These are phyloP conservation scores for Phytophthora ohioensis DNA, from an alignment of 352 stramenopile genomes.

Conservation along the genomic window DNA sequence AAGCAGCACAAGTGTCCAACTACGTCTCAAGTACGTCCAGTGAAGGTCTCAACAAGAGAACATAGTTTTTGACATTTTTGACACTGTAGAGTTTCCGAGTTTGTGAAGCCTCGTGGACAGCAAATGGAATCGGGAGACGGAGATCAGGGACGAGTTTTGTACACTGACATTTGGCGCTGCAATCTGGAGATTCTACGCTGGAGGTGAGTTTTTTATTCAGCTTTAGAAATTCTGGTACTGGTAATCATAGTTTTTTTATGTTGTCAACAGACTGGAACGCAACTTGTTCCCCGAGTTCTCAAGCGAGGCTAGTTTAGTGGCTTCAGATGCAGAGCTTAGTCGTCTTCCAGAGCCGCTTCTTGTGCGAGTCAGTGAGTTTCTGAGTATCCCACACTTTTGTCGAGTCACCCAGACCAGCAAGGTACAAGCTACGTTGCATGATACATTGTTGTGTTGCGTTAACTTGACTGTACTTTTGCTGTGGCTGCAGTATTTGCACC, in stretches of 20 bases:
- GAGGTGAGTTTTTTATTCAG: conserved; percentile 32
- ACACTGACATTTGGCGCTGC: conserved; percentile 42
- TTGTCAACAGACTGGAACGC: conserved; percentile 44
- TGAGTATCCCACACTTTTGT: conserved; percentile 45
- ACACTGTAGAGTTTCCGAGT: conserved; percentile 46
- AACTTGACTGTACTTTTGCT: conserved; percentile 2
- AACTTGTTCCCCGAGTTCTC: conserved; percentile 52
- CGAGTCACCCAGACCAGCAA: conserved; percentile 49
- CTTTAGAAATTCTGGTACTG: neutral
- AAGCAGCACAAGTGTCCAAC: conserved; percentile 27
- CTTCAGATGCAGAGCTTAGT: conserved; percentile 52
- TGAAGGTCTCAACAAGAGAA: neutral
- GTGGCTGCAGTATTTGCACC: conserved; percentile 40
- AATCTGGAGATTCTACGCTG: conserved; percentile 54
- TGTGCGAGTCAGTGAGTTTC: conserved; percentile 34
- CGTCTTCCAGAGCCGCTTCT: conserved; percentile 47
- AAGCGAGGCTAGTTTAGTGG: neutral
- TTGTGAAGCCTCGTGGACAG: conserved; percentile 37
- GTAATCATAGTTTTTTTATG: neutral
- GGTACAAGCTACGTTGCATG: conserved; percentile 18
- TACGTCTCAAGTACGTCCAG: conserved; percentile 44
- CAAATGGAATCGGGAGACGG: neutral
- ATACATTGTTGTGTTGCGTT: neutral
- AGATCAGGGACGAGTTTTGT: conserved; percentile 12
- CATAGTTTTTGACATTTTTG: neutral